Conservation (phyloP, 768 basidiomycete genomes). For the Serendipita indica region DNA sequence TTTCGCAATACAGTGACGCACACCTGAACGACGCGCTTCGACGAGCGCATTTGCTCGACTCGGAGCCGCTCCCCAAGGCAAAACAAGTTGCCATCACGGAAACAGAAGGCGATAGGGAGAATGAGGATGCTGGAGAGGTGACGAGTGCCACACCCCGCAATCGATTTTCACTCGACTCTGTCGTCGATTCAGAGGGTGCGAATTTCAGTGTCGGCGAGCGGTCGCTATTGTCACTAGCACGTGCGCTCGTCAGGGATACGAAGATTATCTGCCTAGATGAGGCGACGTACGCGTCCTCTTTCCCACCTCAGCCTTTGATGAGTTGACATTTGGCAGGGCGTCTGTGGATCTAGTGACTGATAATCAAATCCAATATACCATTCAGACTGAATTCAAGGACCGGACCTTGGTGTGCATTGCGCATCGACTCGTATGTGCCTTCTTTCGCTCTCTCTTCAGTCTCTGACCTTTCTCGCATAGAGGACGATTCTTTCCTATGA, state of each 20-base stretch:
- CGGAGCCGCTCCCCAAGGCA: not conserved
- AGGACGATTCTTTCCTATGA: not conserved
- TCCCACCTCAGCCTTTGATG: not conserved
- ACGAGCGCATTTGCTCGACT: not conserved
- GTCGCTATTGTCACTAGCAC: slow-evolving; percentile 26
- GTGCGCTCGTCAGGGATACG: slow-evolving; percentile 20
- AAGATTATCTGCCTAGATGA: slow-evolving; percentile 16
- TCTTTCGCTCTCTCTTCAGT: not conserved
- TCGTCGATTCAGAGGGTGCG: slow-evolving; percentile 24
- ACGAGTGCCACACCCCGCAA: not conserved
- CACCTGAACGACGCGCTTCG: slow-evolving; percentile 14
- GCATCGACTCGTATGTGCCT: slow-evolving; percentile 7
- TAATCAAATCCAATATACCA: slow-evolving; percentile 19
- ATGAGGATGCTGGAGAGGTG: slow-evolving; percentile 3
- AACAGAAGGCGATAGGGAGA: not conserved
- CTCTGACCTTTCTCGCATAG: not conserved
- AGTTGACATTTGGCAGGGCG: not conserved
- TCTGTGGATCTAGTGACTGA: slow-evolving; percentile 25
- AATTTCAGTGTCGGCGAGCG: slow-evolving; percentile 31
- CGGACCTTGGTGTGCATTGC: slow-evolving; percentile 9
- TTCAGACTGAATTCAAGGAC: slow-evolving; percentile 6
- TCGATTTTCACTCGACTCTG: slow-evolving; percentile 21
- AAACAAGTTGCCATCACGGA: not conserved
- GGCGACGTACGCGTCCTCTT: slow-evolving; percentile 14
- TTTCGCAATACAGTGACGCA: slow-evolving; percentile 13